Evolutionary conservation across 306 rosid species (phyloP).

Genomic region (Acacia confusa): DNA sequence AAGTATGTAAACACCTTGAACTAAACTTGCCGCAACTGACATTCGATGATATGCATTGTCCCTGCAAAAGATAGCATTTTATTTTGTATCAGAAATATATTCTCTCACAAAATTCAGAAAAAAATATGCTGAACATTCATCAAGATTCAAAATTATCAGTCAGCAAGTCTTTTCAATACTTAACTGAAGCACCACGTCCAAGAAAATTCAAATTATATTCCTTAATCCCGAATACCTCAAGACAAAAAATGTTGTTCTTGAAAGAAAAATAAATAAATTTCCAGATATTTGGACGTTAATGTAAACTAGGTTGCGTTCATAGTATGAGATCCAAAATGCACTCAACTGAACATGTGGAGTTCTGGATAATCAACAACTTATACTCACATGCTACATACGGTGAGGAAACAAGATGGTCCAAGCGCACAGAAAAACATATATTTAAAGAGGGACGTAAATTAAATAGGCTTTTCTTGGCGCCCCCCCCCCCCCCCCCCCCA

Average conservation of each 20-base stretch:
- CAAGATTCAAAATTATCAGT: neutral
- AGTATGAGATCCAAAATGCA: neutral
- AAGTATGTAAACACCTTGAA: conserved; percentile 79
- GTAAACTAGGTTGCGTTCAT: neutral
- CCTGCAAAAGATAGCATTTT: conserved; percentile 47
- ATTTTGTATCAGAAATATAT: conserved; percentile 14
- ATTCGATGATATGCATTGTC: conserved; percentile 60
- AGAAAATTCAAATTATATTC: neutral
- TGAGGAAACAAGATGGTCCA: conserved; percentile 15
- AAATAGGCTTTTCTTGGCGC: neutral
- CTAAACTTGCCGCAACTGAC: conserved; percentile 91
- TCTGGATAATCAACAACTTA: neutral
- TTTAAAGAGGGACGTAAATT: neutral
- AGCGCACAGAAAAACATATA: neutral
- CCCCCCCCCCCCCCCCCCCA: no score
- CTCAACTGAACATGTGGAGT: neutral
- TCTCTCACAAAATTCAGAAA: conserved; percentile 5
- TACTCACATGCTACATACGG: neutral
- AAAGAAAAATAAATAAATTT: neutral
- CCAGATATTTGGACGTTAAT: conserved; percentile 1
- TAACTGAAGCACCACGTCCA: conserved; percentile 4
- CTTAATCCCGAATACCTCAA: neutral
- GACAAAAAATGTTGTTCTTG: neutral
- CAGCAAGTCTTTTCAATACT: conserved; percentile 7
- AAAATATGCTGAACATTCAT: conserved; percentile 1